Conservation (phyloP, 768 basidiomycete species). For the Amanita subjunquillea region DNA sequence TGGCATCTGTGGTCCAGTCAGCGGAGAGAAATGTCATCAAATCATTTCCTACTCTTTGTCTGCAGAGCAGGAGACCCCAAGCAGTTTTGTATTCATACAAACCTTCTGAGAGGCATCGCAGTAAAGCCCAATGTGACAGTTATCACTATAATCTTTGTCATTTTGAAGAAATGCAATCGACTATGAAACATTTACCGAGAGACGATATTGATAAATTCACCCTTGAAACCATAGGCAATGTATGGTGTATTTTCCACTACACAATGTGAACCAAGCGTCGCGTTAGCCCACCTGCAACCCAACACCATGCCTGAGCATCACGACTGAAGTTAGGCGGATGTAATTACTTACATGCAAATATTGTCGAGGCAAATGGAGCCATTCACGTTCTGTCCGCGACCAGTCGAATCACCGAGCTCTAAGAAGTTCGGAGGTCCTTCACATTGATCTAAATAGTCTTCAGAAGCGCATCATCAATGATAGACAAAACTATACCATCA, state of each 20-base stretch:
- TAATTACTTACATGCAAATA: constrained; percentile 61
- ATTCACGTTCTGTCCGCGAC: constrained; percentile 65
- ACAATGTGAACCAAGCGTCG: constrained; percentile 52
- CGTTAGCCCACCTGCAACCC: constrained; percentile 62
- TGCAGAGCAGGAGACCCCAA: constrained; percentile 49
- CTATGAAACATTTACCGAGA: constrained; percentile 47
- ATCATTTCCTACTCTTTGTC: constrained; percentile 32
- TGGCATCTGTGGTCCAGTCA: constrained; percentile 38
- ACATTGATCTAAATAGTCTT: constrained; percentile 56
- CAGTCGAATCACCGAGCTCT: constrained; percentile 53
- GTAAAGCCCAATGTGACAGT: constrained; percentile 66
- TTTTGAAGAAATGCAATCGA: background rate
- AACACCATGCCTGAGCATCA: background rate
- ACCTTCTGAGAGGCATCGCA: constrained; percentile 53
- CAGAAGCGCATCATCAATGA: background rate
- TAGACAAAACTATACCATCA: constrained; percentile 46
- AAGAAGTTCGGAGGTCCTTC: constrained; percentile 53
- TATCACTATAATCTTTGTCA: constrained; percentile 34
- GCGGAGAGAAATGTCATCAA: background rate
- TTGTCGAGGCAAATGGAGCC: constrained; percentile 80
- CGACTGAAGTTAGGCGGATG: background rate
- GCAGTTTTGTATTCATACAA: constrained; percentile 47
- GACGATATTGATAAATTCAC: constrained; percentile 68
- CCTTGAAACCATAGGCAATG: constrained; percentile 49
- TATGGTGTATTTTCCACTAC: constrained; percentile 73